Evolutionary conservation across 2,329 filamentous ascomycete genomes (phyloP), one percentile per base, ranked within the genome.

Genomic region (Penicillium frequentans): DNA sequence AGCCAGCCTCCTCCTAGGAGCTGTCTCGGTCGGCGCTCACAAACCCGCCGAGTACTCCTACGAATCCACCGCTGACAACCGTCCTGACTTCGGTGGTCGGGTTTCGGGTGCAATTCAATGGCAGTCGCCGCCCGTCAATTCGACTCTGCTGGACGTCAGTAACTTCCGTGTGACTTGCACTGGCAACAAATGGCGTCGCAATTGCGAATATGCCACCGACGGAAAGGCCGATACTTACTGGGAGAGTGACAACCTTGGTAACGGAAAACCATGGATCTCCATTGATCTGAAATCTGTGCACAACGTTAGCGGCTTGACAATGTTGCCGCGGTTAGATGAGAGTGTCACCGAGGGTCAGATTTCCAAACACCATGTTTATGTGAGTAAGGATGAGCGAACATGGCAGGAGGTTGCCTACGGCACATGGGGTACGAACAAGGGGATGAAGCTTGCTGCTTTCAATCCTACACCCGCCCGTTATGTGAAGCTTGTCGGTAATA

Each of bases 381-480:
- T 56, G 8, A 61, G 58, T 43, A 48, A 35, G 16, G 49, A 61
- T 56, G n/a, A 26, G 16, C 21, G 10, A 5, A 42, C 31, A 6
- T 65, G 64, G 64, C 53, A 27, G 4, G 49, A 45, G n/a, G 63
- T 66, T 10, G 63, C 64, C 3, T 66, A 66, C 42, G 63, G 63
- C 9, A 58, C 54, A 43, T 66, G 64, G 64, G 59, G 61, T 26
- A 57, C 45, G 10, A 62, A 65, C 49, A 61, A 56, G 31, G 60
- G 59, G 5, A 39, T 50, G 13, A 66, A 66, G 54, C 24, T 66
- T 19, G 53, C 64, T 19, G 61, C 53, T 47, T 64, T 66, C 24
- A 48, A 62, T 33, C 54, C 63, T 14, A 52, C 48, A 9, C 45
- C 6, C 4, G 64, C 61, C 10, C 52, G 55, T 5, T 66, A 55